Base-by-base conservation (phyloP, 2,329 filamentous ascomycete genomes). In the Xenoacremonium recifei region DNA sequence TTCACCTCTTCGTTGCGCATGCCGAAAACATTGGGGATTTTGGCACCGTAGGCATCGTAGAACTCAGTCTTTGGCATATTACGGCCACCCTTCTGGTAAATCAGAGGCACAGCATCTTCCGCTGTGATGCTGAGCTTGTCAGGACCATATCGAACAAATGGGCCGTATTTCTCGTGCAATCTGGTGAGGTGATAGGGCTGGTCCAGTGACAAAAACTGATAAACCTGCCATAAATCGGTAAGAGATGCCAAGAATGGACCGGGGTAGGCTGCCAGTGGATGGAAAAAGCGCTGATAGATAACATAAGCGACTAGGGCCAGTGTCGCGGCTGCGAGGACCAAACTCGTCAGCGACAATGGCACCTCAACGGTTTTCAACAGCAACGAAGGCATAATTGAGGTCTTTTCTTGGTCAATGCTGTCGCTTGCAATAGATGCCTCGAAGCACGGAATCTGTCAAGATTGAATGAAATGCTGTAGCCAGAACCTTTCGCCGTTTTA, bases 1-100 rank as follows among this genome's bases (percentile, higher is more conserved):
- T 38, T 45, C 25, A 38, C 42, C 18, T 38, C 19, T 34, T 41
- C 42, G 21, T 37, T 29, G 3, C 38, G 27, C 42, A 45, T 48
- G 10, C 42, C 42, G 40, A 48, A 48, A n/a, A 48, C 23, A 29
- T 48, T 48, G 9, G 45, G 25, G n/a, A 32, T 45, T 21, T 45
- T 48, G 15, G 29, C 39, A 4, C 45, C 45, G 18, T 39, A 48
- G 5, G 45, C 42, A 38, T 48, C 42, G 25, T 45, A 48, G 21
- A 48, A 48, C 23, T 45, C 39, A 15, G 45, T 45, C 33, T 48
- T 48, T 9, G 42, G 45, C 31, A 48, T 33, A n/a, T 15, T 27
- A 13, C 32, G 35, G 1, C 42, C 45, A n/a, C 45, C 45, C 21
- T 39, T 38, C 32, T 45, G 42, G 18, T 45, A 48, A 7, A 48